Conservation (phyloP, 2,329 filamentous ascomycete species). For the Alternaria triticimaculans region DNA sequence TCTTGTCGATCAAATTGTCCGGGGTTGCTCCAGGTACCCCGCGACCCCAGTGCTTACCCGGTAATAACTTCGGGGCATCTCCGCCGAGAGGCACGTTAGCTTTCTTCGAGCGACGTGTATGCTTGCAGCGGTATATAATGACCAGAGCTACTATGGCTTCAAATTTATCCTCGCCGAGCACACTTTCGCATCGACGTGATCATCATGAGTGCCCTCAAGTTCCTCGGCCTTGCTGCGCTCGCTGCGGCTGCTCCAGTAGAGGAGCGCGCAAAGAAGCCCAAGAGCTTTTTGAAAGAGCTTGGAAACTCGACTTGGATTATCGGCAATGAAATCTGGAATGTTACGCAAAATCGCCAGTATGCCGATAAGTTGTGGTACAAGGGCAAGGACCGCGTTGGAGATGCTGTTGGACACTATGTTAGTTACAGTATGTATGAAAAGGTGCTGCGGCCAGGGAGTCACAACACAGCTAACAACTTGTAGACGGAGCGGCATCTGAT, state of each 20-base stretch:
- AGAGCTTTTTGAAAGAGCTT: constrained; percentile 44
- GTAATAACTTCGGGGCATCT: constrained; percentile 23
- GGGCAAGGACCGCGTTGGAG: constrained; percentile 51
- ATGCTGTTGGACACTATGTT: constrained; percentile 54
- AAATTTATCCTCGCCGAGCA: neutral
- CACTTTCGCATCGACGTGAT: neutral
- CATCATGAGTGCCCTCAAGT: constrained; percentile 24
- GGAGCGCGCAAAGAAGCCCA: constrained; percentile 28
- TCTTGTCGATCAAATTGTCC: constrained; percentile 10
- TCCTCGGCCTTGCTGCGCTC: constrained; percentile 25
- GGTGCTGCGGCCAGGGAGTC: neutral
- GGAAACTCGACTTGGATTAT: constrained; percentile 47
- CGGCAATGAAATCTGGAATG: constrained; percentile 53
- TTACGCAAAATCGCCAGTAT: constrained; percentile 49
- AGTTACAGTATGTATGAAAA: constrained; percentile 49
- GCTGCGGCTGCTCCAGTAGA: constrained; percentile 27
- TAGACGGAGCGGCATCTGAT: constrained; percentile 57
- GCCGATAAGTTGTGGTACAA: constrained; percentile 53
- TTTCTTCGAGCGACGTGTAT: neutral
- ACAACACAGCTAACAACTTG: neutral
- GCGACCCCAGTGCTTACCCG: constrained; percentile 14
- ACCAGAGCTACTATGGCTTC: neutral
- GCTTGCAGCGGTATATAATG: neutral
- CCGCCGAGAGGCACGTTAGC: constrained; percentile 15
- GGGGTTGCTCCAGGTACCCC: constrained; percentile 17